phyloP scores from a whole-genome alignment of 2,329 filamentous ascomycete genomes.

The Pyricularia pennisetigena region DNA sequence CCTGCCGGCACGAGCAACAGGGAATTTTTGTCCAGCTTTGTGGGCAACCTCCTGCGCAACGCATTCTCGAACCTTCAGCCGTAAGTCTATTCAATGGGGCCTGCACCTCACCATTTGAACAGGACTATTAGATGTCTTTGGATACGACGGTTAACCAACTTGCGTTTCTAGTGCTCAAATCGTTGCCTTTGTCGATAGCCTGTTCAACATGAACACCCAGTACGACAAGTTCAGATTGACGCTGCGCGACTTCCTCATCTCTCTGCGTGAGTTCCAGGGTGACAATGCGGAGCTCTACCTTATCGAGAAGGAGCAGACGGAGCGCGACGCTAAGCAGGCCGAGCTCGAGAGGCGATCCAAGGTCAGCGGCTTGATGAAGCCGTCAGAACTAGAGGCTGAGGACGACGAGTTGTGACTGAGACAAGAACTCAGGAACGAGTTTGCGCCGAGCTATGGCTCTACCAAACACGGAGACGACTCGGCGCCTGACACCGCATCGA shows the following conservation, averaged over 20 bases:
- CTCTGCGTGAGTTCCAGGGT: slow-evolving; percentile 90
- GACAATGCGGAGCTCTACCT: slow-evolving; percentile 92
- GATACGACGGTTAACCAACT: neutral
- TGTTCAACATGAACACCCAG: slow-evolving; percentile 82
- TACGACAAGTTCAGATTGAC: slow-evolving; percentile 93
- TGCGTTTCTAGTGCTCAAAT: slow-evolving; percentile 61
- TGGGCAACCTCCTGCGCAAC: slow-evolving; percentile 72
- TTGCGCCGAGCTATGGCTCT: slow-evolving; percentile 27
- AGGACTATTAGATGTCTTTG: neutral
- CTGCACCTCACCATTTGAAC: neutral
- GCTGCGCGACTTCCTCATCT: slow-evolving; percentile 93
- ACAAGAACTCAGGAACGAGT: slow-evolving; percentile 55
- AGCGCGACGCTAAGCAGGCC: slow-evolving; percentile 72
- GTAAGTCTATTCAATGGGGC: slow-evolving; percentile 43
- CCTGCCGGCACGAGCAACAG: slow-evolving; percentile 76
- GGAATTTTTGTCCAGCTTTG: slow-evolving; percentile 84
- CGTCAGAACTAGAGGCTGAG: slow-evolving; percentile 84
- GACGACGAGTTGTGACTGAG: slow-evolving; percentile 85
- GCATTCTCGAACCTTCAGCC: slow-evolving; percentile 89
- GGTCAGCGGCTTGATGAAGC: slow-evolving; percentile 91
- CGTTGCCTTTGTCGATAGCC: slow-evolving; percentile 75
- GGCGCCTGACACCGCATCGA: neutral
- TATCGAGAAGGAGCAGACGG: slow-evolving; percentile 89
- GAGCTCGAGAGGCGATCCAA: slow-evolving; percentile 90
- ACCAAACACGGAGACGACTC: neutral